A percentile compares a stretch with the other conserved stretches of the same genome.
phyloP scores from a whole-genome alignment of 768 basidiomycete genomes.

The Hydnum rufescens region DNA sequence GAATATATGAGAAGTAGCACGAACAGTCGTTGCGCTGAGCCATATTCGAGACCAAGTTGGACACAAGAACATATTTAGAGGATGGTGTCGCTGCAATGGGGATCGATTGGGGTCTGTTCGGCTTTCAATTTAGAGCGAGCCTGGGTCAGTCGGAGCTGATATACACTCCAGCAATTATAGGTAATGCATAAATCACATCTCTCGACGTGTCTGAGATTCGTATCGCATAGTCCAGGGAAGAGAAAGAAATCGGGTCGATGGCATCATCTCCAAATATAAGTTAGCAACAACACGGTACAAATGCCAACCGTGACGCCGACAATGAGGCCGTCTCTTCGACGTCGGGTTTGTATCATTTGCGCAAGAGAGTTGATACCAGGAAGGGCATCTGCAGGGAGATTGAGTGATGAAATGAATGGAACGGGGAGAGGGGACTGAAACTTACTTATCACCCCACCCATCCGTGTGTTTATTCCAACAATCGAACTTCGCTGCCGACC shows the following conservation, averaged over 20 bases:
- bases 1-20: no score
- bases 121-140: no score
- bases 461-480: constrained; percentile 61
- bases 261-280: constrained; percentile 21
- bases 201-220: no score
- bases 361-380: constrained; percentile 89
- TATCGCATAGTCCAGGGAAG: no score
- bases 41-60: no score
- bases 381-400: constrained; percentile 40
- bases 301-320: constrained; percentile 76
- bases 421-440: constrained; percentile 5
- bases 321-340: constrained; percentile 77
- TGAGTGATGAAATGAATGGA: background rate
- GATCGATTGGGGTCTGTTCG: no score
- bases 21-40: no score
- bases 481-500: constrained; percentile 57
- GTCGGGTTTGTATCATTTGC: constrained; percentile 78
- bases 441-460: constrained; percentile 67
- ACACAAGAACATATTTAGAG: no score
- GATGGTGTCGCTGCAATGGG: no score
- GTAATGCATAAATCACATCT: background rate
- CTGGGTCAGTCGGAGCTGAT: no score
- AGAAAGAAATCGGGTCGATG: no score
- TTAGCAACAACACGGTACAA: constrained; percentile 44
- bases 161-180: background rate